Conservation (phyloP, 768 basidiomycete species). For the Collybia mongolica region DNA sequence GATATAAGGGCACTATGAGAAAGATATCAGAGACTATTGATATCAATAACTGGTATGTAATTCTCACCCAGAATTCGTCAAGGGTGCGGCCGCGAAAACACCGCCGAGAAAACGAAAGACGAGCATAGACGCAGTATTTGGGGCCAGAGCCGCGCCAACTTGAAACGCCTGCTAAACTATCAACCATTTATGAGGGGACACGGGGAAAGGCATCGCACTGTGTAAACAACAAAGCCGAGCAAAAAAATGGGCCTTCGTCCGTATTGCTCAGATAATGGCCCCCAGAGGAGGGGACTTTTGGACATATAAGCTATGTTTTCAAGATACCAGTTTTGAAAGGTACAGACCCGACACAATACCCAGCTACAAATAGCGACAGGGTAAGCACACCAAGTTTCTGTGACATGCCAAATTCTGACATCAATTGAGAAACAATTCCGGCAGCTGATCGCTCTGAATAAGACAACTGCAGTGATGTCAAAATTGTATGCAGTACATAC, state of each 20-base stretch:
- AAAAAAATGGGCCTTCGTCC: constrained; percentile 64
- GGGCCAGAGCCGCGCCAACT: constrained; percentile 59
- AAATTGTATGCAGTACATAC: constrained; percentile 19
- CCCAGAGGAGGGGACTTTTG: constrained; percentile 52
- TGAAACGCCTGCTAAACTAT: constrained; percentile 46
- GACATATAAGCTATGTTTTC: background rate
- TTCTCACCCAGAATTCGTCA: constrained; percentile 66
- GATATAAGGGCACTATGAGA: constrained; percentile 45
- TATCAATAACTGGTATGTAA: background rate
- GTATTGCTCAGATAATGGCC: constrained; percentile 51
- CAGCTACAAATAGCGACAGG: constrained; percentile 64
- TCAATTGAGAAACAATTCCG: constrained; percentile 43
- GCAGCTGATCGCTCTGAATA: constrained; percentile 31
- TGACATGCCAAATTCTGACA: constrained; percentile 46
- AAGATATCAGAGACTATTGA: background rate
- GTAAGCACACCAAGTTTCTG: constrained; percentile 51
- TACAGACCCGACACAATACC: constrained; percentile 58
- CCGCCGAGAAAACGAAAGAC: constrained; percentile 73
- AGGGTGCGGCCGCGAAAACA: constrained; percentile 63
- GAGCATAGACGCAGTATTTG: constrained; percentile 63
- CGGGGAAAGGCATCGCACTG: constrained; percentile 24
- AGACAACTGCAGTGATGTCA: background rate
- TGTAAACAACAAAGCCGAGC: constrained; percentile 53
- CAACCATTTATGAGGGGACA: background rate
- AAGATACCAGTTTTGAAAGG: background rate